phyloP scores from a whole-genome alignment of 371 early-diverging fungal genomes.

The Syncephalis fuscata region DNA sequence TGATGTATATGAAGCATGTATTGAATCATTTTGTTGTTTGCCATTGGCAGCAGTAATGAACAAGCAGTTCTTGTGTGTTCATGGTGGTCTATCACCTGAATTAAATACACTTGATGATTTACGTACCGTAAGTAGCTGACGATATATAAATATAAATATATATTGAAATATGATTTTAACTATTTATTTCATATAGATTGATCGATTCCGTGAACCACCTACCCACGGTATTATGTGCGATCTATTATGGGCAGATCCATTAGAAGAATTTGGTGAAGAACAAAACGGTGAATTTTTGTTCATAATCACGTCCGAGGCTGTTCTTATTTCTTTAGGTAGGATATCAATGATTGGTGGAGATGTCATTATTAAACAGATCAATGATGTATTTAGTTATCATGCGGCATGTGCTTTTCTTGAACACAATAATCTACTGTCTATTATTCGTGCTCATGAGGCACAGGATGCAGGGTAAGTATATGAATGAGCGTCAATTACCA shows the following conservation, averaged over 20 bases:
- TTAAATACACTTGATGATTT: conserved; percentile 76
- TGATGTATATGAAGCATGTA: conserved; percentile 76
- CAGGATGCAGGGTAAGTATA: conserved; percentile 74
- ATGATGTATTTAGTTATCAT: conserved; percentile 58
- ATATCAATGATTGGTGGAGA: background rate
- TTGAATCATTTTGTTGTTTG: conserved; percentile 87
- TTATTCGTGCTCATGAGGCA: conserved; percentile 97
- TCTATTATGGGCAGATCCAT: conserved; percentile 96
- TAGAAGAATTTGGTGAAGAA: conserved; percentile 90
- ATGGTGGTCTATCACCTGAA: conserved; percentile 97
- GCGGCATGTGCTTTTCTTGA: conserved; percentile 88
- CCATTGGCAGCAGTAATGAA: conserved; percentile 96
- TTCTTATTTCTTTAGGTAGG: conserved; percentile 77
- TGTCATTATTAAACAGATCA: too few relatives aligned
- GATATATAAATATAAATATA: background rate
- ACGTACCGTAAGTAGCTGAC: conserved; percentile 26
- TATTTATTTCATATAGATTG: conserved; percentile 27
- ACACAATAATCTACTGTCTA: conserved; percentile 76
- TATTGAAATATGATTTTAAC: conserved; percentile 3
- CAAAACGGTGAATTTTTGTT: conserved; percentile 59
- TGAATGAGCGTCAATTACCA: background rate
- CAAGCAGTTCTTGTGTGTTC: conserved; percentile 94
- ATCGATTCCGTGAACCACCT: conserved; percentile 92
- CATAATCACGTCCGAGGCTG: conserved; percentile 91
- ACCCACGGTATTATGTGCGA: conserved; percentile 94